Evolutionary conservation across 2,329 filamentous ascomycete species (phyloP).

Genomic region (Pseudophaeomoniella oleicola): DNA sequence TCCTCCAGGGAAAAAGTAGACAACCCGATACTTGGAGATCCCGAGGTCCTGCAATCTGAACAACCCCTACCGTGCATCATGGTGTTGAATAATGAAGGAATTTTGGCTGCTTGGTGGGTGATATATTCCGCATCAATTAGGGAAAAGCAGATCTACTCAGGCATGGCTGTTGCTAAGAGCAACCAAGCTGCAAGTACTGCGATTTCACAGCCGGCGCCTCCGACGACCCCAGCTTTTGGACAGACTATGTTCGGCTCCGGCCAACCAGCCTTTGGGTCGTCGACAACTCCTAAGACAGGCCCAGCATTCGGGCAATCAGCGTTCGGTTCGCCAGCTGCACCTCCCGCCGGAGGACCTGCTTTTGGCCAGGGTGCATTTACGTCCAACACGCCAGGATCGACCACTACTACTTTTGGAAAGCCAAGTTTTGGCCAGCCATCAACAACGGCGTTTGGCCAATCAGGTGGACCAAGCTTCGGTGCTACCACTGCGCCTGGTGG

Average conservation of each 20-base stretch:
- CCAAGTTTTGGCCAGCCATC: constrained; percentile 15
- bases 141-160: constrained; percentile 57
- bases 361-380: constrained; percentile 10
- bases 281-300: constrained; percentile 1
- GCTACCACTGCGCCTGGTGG: constrained; percentile 4
- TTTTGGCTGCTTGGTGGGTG: constrained; percentile 79
- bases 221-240: background rate
- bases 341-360: constrained; percentile 7
- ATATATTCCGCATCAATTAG: constrained; percentile 79
- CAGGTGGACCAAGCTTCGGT: constrained; percentile 10
- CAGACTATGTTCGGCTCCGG: background rate
- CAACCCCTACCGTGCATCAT: constrained; percentile 72
- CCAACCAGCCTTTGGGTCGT: background rate
- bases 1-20: constrained; percentile 65
- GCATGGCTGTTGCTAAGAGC: constrained; percentile 35
- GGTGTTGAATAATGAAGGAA: constrained; percentile 76
- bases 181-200: constrained; percentile 8
- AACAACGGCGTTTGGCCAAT: constrained; percentile 9
- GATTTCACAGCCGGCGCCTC: background rate
- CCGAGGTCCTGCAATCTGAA: constrained; percentile 63
- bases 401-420: constrained; percentile 21
- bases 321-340: constrained; percentile 6
- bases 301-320: constrained; percentile 4
- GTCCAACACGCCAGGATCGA: constrained; percentile 8
- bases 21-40: constrained; percentile 61